Evolutionary conservation across 2,329 filamentous ascomycete species (phyloP).

Genomic region (Colletotrichum godetiae): DNA sequence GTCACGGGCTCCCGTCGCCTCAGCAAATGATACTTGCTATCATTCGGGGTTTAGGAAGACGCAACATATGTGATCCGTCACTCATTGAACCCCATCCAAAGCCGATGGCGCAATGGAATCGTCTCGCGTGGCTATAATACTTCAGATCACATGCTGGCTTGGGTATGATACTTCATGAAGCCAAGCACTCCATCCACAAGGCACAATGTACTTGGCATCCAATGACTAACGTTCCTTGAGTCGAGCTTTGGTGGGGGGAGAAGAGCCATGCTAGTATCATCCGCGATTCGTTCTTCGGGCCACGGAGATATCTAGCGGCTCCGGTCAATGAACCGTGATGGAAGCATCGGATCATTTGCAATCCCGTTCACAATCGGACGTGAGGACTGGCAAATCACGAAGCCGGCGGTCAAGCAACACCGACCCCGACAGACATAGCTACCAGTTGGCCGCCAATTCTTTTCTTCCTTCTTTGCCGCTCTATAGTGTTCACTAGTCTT

Average conservation of each 20-base stretch:
- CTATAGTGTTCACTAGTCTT: neutral
- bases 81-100: neutral
- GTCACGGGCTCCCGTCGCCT: neutral
- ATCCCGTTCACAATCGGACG: neutral
- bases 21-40: neutral
- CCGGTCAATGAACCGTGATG: neutral
- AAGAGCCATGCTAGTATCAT: neutral
- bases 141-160: neutral
- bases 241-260: neutral
- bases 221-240: neutral
- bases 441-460: neutral
- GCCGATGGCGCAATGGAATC: neutral
- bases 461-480: neutral
- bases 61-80: neutral
- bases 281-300: neutral
- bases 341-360: neutral
- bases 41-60: no score
- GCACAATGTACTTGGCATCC: neutral
- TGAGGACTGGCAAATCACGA: neutral
- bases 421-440: neutral
- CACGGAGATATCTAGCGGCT: neutral
- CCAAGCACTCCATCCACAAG: neutral
- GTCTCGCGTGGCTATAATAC: neutral
- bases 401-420: slow-evolving; percentile 1
- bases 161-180: neutral